Conservation (phyloP, 306 rosid species). For the Cucumis melo region DNA sequence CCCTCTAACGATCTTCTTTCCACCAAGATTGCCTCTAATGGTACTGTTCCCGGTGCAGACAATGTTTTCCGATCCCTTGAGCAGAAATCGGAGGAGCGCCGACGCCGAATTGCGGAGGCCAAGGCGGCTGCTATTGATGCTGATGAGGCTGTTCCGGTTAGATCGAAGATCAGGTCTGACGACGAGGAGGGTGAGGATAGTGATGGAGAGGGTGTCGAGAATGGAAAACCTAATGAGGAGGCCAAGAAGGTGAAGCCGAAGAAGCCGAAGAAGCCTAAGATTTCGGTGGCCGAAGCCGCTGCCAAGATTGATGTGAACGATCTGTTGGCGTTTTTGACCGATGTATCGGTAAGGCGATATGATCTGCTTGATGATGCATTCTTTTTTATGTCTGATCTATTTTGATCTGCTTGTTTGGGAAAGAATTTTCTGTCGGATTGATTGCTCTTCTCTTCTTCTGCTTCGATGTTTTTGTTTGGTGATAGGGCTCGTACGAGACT, state of each 20-base stretch:
- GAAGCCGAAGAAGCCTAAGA: conserved; percentile 84
- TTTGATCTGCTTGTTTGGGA: conserved; percentile 27
- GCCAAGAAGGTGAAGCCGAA: conserved; percentile 70
- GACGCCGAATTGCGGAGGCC: conserved; percentile 55
- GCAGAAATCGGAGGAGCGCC: conserved; percentile 71
- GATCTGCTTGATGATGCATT: conserved; percentile 11
- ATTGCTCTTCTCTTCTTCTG: neutral
- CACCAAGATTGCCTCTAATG: conserved; percentile 22
- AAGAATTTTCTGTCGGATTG: conserved; percentile 5
- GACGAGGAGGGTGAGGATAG: conserved; percentile 37
- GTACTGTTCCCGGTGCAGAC: conserved; percentile 21
- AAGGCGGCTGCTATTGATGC: conserved; percentile 20
- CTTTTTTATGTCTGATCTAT: conserved; percentile 14
- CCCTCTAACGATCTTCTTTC: conserved; percentile 22
- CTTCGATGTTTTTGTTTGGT: neutral
- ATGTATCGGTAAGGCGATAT: conserved; percentile 41
- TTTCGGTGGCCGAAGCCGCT: conserved; percentile 76
- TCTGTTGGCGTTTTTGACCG: conserved; percentile 45
- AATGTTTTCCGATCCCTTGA: conserved; percentile 62
- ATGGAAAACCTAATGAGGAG: conserved; percentile 38
- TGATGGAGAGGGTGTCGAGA: conserved; percentile 34
- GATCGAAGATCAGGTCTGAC: conserved; percentile 53
- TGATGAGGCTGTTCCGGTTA: conserved; percentile 20
- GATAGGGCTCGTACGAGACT: conserved; percentile 44
- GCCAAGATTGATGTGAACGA: conserved; percentile 58